Percentiles rank a stretch among this genome's conserved stretches.
phyloP scores from a whole-genome alignment of 192 early-diverging fungal species.

The Chytriomyces confervae region DNA sequence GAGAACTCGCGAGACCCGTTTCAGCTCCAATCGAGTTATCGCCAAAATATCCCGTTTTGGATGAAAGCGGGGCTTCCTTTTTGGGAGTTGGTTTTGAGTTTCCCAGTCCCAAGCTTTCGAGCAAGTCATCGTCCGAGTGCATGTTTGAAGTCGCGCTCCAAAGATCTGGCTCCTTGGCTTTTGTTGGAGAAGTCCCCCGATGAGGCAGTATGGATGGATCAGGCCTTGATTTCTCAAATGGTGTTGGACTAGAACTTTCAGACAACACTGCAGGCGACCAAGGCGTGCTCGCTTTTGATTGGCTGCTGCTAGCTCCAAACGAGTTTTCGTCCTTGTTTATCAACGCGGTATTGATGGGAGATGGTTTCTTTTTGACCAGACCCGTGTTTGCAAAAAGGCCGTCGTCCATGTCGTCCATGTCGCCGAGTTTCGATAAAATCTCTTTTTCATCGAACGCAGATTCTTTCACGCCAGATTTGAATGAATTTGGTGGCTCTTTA shows the following conservation, averaged over 20 bases:
- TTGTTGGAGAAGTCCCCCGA: neutral
- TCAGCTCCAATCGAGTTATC: no score
- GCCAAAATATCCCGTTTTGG: no score
- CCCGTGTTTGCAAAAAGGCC: constrained; percentile 22
- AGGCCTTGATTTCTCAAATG: neutral
- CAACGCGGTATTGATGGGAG: neutral
- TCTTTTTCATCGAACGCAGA: constrained; percentile 6
- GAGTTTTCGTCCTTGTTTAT: neutral
- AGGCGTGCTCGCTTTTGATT: neutral
- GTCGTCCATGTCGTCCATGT: constrained; percentile 34
- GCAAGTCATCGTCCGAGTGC: constrained; percentile 9
- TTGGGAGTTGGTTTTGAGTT: no score
- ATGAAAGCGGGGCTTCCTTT: no score
- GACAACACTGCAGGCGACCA: neutral
- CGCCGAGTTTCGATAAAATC: constrained; percentile 11
- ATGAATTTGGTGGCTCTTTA: neutral
- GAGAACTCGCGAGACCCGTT: no score
- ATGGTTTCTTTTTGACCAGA: constrained; percentile 11
- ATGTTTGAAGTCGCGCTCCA: neutral
- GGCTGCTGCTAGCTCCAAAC: neutral
- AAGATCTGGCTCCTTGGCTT: neutral
- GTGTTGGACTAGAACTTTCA: neutral
- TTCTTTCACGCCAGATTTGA: neutral
- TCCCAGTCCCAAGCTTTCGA: constrained; percentile 15
- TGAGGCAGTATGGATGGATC: neutral